phyloP scores from a whole-genome alignment of 208 protist species.

The Ichthyophonus hoferi region DNA sequence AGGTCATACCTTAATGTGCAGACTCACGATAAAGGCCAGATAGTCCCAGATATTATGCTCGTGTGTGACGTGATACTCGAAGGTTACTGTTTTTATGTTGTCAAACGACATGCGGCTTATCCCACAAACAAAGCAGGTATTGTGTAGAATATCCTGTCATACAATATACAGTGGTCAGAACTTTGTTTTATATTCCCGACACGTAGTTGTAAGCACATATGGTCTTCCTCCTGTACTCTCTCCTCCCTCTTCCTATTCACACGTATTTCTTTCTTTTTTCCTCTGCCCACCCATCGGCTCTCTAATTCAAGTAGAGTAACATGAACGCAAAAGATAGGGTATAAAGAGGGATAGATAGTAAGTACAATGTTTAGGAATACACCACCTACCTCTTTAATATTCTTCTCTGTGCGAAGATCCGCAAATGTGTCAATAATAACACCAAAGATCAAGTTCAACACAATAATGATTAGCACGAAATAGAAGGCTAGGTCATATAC shows the following conservation, averaged over 20 bases:
- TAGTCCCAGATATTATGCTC: slow-evolving; percentile 92
- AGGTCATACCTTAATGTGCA: slow-evolving; percentile 23
- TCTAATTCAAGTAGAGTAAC: slow-evolving; percentile 2
- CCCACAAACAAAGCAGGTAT: slow-evolving; percentile 83
- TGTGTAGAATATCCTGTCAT: slow-evolving; percentile 52
- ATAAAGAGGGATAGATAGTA: neutral
- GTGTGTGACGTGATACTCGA: slow-evolving; percentile 39
- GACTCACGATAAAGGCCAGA: slow-evolving; percentile 72
- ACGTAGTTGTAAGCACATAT: too few species aligned
- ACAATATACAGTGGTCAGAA: too few species aligned
- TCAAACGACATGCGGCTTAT: slow-evolving; percentile 75
- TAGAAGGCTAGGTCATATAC: slow-evolving; percentile 81
- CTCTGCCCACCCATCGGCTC: slow-evolving; percentile 38
- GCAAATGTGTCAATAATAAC: slow-evolving; percentile 77
- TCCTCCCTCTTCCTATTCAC: neutral
- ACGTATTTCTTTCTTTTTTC: neutral
- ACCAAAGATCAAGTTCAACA: slow-evolving; percentile 87
- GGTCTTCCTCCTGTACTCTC: neutral
- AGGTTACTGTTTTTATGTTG: slow-evolving; percentile 34
- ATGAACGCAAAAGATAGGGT: neutral
- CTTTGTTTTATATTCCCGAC: too few species aligned
- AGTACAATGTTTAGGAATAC: slow-evolving; percentile 1
- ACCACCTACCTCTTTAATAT: slow-evolving; percentile 19
- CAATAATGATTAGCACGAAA: slow-evolving; percentile 79
- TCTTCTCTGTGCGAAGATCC: slow-evolving; percentile 44